Percentiles rank a stretch among this genome's conserved stretches.
phyloP scores from a whole-genome alignment of 176 grass and related monocot species.

The Eleusine indica region DNA sequence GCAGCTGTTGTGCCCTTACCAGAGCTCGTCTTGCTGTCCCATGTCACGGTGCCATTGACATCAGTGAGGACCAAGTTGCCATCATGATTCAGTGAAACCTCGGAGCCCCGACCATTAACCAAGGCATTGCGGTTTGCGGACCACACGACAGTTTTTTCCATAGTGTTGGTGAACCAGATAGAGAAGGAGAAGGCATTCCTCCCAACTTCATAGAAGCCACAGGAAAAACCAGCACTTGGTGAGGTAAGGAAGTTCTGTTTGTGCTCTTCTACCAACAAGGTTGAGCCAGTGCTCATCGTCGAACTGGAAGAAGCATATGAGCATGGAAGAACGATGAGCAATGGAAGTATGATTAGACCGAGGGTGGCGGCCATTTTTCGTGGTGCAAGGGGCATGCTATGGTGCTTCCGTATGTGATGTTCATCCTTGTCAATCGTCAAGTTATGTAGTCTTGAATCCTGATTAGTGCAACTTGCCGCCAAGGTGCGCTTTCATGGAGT shows the following conservation, averaged over 20 bases:
- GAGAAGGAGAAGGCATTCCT: slow-evolving; percentile 68
- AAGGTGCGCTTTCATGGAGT: not conserved
- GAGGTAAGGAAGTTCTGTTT: slow-evolving; percentile 51
- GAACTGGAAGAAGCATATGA: slow-evolving; percentile 24
- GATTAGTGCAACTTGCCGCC: not conserved
- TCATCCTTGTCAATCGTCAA: not conserved
- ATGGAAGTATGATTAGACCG: slow-evolving; percentile 31
- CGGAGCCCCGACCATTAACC: slow-evolving; percentile 68
- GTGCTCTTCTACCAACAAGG: slow-evolving; percentile 42
- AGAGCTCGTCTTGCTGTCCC: slow-evolving; percentile 52
- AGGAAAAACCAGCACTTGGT: slow-evolving; percentile 48
- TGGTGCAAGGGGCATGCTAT: slow-evolving; percentile 11
- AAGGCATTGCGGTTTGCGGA: slow-evolving; percentile 57
- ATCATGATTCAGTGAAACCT: slow-evolving; percentile 31
- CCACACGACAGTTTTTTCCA: slow-evolving; percentile 63
- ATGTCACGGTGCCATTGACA: slow-evolving; percentile 60
- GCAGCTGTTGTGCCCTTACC: slow-evolving; percentile 9
- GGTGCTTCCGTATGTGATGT: slow-evolving; percentile 14
- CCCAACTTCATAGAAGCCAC: slow-evolving; percentile 61
- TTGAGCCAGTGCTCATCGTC: slow-evolving; percentile 33
- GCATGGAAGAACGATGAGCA: slow-evolving; percentile 37
- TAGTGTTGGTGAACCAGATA: slow-evolving; percentile 62
- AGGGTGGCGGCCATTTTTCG: slow-evolving; percentile 36
- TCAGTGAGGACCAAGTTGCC: slow-evolving; percentile 62
- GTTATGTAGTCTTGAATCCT: not conserved